Evolutionary conservation across 768 basidiomycete species (phyloP).

Genomic region (Polyporus arcularius): DNA sequence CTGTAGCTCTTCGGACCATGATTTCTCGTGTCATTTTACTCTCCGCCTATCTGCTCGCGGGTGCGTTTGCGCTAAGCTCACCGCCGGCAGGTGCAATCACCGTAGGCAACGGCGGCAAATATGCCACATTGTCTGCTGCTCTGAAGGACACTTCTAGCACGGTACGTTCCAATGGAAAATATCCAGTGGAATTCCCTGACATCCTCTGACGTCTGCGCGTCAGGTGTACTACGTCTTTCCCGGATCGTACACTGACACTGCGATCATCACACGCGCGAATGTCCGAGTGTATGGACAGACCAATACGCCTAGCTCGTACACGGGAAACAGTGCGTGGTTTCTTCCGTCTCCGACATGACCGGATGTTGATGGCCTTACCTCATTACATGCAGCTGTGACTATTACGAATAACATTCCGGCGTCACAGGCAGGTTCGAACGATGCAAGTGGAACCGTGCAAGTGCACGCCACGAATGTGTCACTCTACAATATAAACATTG

Average conservation of each 20-base stretch:
- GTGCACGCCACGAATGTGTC: constrained; percentile 25
- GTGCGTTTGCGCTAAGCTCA: constrained; percentile 18
- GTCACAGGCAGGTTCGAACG: constrained; percentile 27
- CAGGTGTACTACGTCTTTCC: constrained; percentile 24
- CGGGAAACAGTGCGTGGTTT: constrained; percentile 24
- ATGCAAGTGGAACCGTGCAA: constrained; percentile 27
- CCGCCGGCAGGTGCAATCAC: constrained; percentile 26
- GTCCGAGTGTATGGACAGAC: constrained; percentile 26
- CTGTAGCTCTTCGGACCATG: background rate
- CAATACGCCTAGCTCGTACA: constrained; percentile 18
- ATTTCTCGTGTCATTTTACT: constrained; percentile 3
- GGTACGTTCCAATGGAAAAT: constrained; percentile 6
- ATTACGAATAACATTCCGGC: constrained; percentile 28
- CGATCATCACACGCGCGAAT: constrained; percentile 23
- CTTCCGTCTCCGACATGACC: constrained; percentile 5
- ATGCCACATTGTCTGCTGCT: constrained; percentile 20
- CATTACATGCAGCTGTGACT: constrained; percentile 22
- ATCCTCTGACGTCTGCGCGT: background rate
- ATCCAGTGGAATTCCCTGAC: background rate
- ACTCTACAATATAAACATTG: constrained; percentile 28
- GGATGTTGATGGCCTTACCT: background rate
- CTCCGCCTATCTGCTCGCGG: background rate
- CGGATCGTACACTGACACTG: constrained; percentile 25
- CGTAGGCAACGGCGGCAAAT: constrained; percentile 22
- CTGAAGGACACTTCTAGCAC: constrained; percentile 24